Percentiles rank a stretch among this genome's conserved stretches.
Conservation (phyloP, 257 asterid genomes). For the Forsythia viridissima region DNA sequence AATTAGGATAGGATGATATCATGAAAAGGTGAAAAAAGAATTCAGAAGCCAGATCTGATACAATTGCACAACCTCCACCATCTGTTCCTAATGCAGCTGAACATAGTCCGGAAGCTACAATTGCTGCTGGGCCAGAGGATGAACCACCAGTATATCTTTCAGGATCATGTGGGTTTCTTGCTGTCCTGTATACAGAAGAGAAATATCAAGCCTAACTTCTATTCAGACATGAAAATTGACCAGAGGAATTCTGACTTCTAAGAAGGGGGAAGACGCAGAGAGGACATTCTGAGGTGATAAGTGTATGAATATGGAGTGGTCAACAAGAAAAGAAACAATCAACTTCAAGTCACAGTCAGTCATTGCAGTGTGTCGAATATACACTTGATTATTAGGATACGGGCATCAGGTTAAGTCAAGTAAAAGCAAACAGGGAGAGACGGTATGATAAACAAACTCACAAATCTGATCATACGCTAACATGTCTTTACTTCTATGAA, state of each 20-base stretch:
- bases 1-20: conserved; percentile 14
- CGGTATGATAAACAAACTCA: conserved; percentile 2
- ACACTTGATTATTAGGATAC: neutral
- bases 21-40: conserved; percentile 16
- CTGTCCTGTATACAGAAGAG: conserved; percentile 54
- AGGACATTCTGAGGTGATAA: neutral
- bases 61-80: conserved; percentile 89
- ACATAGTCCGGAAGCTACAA: conserved; percentile 95
- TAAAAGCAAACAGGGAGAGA: conserved; percentile 9
- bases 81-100: conserved; percentile 97
- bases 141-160: conserved; percentile 98
- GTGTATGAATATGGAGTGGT: neutral
- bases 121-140: conserved; percentile 98
- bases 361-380: neutral
- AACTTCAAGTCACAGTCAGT: neutral
- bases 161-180: conserved; percentile 97
- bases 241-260: neutral
- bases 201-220: neutral
- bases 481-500: neutral
- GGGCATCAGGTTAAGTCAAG: neutral
- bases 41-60: conserved; percentile 28
- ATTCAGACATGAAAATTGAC: neutral
- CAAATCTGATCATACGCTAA: conserved; percentile 3
- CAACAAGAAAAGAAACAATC: neutral
- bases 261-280: neutral